phyloP scores from a whole-genome alignment of 108 stramenopile species.

The Mayamaea pseudoterrestris region DNA sequence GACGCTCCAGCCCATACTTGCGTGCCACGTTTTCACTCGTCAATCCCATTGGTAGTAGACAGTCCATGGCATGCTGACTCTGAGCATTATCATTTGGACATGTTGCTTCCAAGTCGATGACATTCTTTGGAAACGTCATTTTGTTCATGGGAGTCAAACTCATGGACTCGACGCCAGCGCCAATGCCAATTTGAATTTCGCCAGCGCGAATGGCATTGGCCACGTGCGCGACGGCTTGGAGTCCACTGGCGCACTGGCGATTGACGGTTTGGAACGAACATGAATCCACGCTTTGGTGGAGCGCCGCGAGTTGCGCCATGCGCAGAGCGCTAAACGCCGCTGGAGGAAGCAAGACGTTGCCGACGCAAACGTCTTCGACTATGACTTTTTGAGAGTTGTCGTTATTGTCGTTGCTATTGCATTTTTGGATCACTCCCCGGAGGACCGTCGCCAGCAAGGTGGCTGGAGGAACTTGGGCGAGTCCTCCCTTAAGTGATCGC shows the following conservation, averaged over 20 bases:
- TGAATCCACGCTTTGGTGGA: no score
- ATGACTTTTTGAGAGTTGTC: neutral
- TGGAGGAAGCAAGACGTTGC: conserved; percentile 86
- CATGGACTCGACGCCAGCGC: conserved; percentile 92
- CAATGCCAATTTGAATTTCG: conserved; percentile 80
- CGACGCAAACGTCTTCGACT: conserved; percentile 79
- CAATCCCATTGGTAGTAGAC: conserved; percentile 92
- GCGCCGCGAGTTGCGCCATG: conserved; percentile 79
- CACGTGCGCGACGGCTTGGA: conserved; percentile 87
- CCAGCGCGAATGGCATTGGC: conserved; percentile 69
- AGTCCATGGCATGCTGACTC: conserved; percentile 61
- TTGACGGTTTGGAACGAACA: conserved; percentile 56
- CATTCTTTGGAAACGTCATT: conserved; percentile 32
- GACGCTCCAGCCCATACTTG: conserved; percentile 54
- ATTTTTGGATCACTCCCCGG: conserved; percentile 17
- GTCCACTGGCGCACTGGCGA: conserved; percentile 90
- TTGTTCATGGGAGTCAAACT: conserved; percentile 53
- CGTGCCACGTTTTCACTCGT: conserved; percentile 90
- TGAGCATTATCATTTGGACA: no score
- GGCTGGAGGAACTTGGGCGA: conserved; percentile 60
- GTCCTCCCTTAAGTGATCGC: conserved; percentile 59
- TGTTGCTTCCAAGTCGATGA: conserved; percentile 68
- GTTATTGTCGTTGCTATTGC: no score
- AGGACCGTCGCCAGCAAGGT: conserved; percentile 59
- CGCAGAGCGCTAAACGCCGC: conserved; percentile 79